These are phyloP conservation scores for cucumber (Cucumis sativus) DNA, from an alignment of 306 rosid species.

Conservation along the genomic window DNA sequence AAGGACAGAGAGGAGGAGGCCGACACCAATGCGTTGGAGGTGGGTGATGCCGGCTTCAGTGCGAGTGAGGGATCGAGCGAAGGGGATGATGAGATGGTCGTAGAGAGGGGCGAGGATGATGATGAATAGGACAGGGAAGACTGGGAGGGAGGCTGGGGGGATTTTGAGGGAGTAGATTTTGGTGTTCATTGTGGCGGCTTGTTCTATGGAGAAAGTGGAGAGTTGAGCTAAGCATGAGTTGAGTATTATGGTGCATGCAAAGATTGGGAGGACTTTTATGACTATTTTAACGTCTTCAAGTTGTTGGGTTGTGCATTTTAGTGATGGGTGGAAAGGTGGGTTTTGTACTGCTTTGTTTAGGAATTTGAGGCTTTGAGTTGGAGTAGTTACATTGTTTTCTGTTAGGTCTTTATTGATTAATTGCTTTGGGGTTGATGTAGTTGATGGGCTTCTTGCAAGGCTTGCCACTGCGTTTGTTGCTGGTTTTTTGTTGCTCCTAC, in stretches of 20 bases:
- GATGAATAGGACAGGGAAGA: constrained; percentile 62
- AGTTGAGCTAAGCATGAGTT: constrained; percentile 81
- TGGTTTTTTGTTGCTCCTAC: constrained; percentile 18
- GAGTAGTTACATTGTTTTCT: background rate
- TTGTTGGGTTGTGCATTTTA: constrained; percentile 43
- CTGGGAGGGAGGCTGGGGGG: constrained; percentile 80
- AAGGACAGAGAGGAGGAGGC: constrained; percentile 40
- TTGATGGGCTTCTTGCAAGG: constrained; percentile 26
- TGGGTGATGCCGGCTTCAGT: constrained; percentile 61
- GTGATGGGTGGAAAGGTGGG: constrained; percentile 28
- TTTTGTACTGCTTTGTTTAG: constrained; percentile 34
- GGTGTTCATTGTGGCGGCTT: constrained; percentile 71
- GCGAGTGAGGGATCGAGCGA: constrained; percentile 35
- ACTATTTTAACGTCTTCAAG: constrained; percentile 61
- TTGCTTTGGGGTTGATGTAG: constrained; percentile 6
- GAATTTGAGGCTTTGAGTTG: constrained; percentile 29
- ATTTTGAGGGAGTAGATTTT: constrained; percentile 45
- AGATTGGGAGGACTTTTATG: constrained; percentile 47
- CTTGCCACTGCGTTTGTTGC: constrained; percentile 28
- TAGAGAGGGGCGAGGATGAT: constrained; percentile 60
- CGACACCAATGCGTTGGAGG: constrained; percentile 55
- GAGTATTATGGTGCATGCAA: constrained; percentile 56
- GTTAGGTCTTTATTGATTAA: background rate
- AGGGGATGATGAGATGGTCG: constrained; percentile 40
- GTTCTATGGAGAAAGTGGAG: constrained; percentile 76